Evolutionary conservation across 495 filamentous ascomycete species (phyloP), one percentile per base, ranked within the genome.

Genomic region (Daldinia vernicosa): DNA sequence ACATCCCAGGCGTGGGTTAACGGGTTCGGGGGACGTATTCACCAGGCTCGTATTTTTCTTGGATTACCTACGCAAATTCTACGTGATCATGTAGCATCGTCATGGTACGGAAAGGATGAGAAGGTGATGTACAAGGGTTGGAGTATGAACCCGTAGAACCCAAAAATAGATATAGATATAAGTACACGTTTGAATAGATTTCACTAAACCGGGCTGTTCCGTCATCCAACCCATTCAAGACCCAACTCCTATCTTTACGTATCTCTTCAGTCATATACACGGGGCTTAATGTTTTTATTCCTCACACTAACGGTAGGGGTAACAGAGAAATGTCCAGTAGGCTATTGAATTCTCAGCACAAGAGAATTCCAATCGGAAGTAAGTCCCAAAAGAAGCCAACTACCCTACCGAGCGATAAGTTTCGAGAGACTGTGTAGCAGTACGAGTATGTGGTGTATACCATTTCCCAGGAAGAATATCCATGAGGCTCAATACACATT

Each of bases 1-100:
- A 88, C 88, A 15, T 85, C 87, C 6, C 86, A 89, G 8, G 5
- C 17, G 3, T 11, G 22, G 43, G 43, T 15, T 47, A 1, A 12
- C 12, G 19, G 19, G 43, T 47, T 40, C 15, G 4, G 11, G 51
- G 7, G 8, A 19, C 15, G 14, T 54, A 14, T 17, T 26, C 6
- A 14, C 6, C 3, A 15, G 6, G 19, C 26, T 32, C 22, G 14
- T 19, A 19, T 35, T 28, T 28, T 33, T 24, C 19, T 17, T 35
- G 15, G 30, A 35, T 30, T 35, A 35, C 53, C 17, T 35, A 35
- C 53, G 33, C n/a, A 1, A n/a, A 35, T 35, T 19, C 4, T 19
- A 47, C 7, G 19, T 47, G 9, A 47, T 24, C 7, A 47, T 47
- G 43, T 22, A 24, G 22, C 4, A 5, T 12, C 17, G 17, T 22